A percentile compares a stretch with the other conserved stretches of the same genome.
Evolutionary conservation across 78 protist genomes (phyloP).

Genomic region (Dictyostelium intermedium): DNA sequence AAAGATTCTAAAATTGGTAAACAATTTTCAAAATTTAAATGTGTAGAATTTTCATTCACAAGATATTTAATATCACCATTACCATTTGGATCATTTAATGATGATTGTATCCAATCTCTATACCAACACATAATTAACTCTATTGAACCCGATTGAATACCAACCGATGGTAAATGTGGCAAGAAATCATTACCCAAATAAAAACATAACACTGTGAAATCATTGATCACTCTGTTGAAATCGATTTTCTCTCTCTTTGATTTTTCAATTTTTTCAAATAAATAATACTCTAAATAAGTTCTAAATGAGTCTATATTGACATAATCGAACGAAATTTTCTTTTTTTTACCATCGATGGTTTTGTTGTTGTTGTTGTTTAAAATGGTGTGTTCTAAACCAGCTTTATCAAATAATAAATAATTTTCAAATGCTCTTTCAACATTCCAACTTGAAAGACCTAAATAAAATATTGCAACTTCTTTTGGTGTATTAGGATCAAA

Average conservation of each 20-base stretch:
- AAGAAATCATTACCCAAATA: slow-evolving; percentile 98
- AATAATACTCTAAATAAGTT: slow-evolving; percentile 59
- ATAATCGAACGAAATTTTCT: slow-evolving; percentile 10
- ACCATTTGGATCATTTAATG: not conserved
- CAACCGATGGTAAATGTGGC: slow-evolving; percentile 97
- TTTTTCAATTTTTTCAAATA: not conserved
- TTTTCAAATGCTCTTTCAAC: slow-evolving; percentile 31
- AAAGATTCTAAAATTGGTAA: not conserved
- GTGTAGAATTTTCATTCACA: not conserved
- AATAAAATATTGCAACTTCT: slow-evolving; percentile 34
- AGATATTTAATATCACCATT: not conserved
- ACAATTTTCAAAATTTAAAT: not conserved
- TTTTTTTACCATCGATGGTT: not conserved
- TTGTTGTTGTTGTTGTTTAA: too few species aligned
- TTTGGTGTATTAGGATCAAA: not conserved
- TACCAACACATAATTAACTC: slow-evolving; percentile 87
- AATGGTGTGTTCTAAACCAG: not conserved
- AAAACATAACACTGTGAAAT: slow-evolving; percentile 95
- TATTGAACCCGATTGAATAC: slow-evolving; percentile 92
- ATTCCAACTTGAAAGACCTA: slow-evolving; percentile 52
- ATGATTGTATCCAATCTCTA: slow-evolving; percentile 1
- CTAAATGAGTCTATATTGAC: slow-evolving; percentile 62
- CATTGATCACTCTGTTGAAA: slow-evolving; percentile 95
- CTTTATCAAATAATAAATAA: slow-evolving; percentile 18
- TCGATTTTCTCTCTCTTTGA: slow-evolving; percentile 4